Conservation (phyloP, 2,329 filamentous ascomycete species). For the Aureobasidium sp. region DNA sequence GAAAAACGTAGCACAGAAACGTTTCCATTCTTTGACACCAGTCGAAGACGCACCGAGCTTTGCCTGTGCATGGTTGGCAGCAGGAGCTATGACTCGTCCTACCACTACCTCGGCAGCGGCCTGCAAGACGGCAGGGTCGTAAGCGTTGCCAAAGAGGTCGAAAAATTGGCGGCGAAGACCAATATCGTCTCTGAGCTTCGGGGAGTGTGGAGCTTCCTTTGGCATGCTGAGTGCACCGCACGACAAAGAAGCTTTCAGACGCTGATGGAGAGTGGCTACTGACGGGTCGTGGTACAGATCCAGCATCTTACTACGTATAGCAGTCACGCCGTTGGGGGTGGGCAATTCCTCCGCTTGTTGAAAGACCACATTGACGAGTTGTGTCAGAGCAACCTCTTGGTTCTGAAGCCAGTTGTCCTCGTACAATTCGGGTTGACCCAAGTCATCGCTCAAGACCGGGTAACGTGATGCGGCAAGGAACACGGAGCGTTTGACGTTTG, state of each 20-base stretch:
- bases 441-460: conserved; percentile 48
- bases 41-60: background rate
- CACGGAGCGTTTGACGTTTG: conserved; percentile 23
- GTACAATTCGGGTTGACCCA: conserved; percentile 52
- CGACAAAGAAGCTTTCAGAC: conserved; percentile 51
- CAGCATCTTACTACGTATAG: conserved; percentile 44
- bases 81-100: conserved; percentile 39
- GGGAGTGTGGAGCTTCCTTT: conserved; percentile 42
- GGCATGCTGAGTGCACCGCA: conserved; percentile 53
- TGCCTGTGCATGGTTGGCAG: background rate
- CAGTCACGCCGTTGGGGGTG: conserved; percentile 6
- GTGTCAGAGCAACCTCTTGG: conserved; percentile 55
- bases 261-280: conserved; percentile 48
- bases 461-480: conserved; percentile 31
- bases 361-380: conserved; percentile 53
- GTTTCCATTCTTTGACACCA: conserved; percentile 21
- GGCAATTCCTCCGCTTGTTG: conserved; percentile 31
- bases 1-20: conserved; percentile 51
- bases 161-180: conserved; percentile 52
- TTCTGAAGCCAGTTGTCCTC: conserved; percentile 57
- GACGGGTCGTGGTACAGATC: conserved; percentile 47
- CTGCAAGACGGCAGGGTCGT: conserved; percentile 45
- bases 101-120: conserved; percentile 53
- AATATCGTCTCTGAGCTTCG: conserved; percentile 48
- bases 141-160: conserved; percentile 52